phyloP scores from a whole-genome alignment of 768 basidiomycete species.

The Suillus cothurnatus region DNA sequence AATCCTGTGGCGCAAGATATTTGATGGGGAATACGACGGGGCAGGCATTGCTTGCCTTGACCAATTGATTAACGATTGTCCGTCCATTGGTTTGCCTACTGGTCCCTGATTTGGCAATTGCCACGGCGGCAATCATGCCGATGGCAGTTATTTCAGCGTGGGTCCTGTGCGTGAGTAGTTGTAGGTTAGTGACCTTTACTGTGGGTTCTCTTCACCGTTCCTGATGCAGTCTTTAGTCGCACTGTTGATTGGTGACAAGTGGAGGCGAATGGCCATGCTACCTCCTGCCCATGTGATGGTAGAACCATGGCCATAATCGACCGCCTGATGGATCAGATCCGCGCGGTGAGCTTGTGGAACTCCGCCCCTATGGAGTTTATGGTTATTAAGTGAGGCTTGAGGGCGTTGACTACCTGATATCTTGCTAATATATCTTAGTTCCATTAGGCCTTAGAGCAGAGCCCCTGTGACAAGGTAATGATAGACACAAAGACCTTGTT shows the following conservation, averaged over 20 bases:
- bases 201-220: neutral
- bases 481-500: neutral
- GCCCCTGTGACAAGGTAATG: neutral
- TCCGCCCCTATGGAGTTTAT: neutral
- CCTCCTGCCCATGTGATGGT: constrained; percentile 1
- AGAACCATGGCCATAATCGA: neutral
- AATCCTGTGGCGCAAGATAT: constrained; percentile 1
- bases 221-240: neutral
- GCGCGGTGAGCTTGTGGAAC: neutral
- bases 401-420: neutral
- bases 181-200: constrained; percentile 5
- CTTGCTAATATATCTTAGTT: neutral
- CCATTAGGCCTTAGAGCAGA: neutral
- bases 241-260: neutral
- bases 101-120: constrained; percentile 8
- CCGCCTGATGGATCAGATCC: neutral
- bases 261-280: neutral
- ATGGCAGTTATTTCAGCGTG: constrained; percentile 9
- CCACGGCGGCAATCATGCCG: neutral
- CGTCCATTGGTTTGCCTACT: neutral
- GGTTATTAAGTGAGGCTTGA: neutral
- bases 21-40: constrained; percentile 5
- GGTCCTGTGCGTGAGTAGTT: constrained; percentile 2
- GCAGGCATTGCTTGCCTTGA: constrained; percentile 1
- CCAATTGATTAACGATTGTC: constrained; percentile 8